phyloP scores from a whole-genome alignment of 768 basidiomycete genomes.

The Kwoniella dejecticola region DNA sequence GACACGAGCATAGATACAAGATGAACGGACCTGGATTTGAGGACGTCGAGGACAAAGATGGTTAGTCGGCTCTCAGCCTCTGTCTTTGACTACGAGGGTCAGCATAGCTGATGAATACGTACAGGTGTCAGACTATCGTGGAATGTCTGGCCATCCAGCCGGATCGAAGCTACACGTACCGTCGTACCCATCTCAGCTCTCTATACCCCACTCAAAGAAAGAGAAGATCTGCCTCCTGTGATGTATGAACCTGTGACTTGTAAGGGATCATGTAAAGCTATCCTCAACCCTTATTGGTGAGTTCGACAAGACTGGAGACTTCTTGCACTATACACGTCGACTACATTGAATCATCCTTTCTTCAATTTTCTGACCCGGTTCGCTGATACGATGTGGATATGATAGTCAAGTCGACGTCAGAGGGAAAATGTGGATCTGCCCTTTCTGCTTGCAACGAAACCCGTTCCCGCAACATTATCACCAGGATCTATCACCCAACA shows the following conservation, averaged over 20 bases:
- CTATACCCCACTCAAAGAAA: conserved; percentile 90
- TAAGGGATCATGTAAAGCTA: conserved; percentile 95
- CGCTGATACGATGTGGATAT: neutral
- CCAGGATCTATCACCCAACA: conserved; percentile 95
- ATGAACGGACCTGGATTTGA: conserved; percentile 69
- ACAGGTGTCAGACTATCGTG: conserved; percentile 91
- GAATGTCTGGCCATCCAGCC: conserved; percentile 98
- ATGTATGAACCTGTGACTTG: conserved; percentile 98
- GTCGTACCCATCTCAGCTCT: conserved; percentile 98
- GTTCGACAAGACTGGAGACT: conserved; percentile 37
- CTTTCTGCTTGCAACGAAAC: conserved; percentile 95
- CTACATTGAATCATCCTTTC: no score
- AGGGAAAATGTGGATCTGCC: conserved; percentile 99
- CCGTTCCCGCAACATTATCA: conserved; percentile 94
- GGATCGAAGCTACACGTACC: conserved; percentile 95
- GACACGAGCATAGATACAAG: conserved; percentile 6
- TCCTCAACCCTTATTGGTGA: conserved; percentile 96
- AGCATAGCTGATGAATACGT: neutral
- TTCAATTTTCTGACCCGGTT: no score
- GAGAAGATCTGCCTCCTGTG: conserved; percentile 92
- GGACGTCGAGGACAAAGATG: conserved; percentile 96
- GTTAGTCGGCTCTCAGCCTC: conserved; percentile 58
- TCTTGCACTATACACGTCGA: no score
- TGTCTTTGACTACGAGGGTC: neutral
- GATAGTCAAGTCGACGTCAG: conserved; percentile 95